These are phyloP conservation scores for Lepidium africanum DNA, from an alignment of 345 rosid genomes.

Conservation along the genomic window DNA sequence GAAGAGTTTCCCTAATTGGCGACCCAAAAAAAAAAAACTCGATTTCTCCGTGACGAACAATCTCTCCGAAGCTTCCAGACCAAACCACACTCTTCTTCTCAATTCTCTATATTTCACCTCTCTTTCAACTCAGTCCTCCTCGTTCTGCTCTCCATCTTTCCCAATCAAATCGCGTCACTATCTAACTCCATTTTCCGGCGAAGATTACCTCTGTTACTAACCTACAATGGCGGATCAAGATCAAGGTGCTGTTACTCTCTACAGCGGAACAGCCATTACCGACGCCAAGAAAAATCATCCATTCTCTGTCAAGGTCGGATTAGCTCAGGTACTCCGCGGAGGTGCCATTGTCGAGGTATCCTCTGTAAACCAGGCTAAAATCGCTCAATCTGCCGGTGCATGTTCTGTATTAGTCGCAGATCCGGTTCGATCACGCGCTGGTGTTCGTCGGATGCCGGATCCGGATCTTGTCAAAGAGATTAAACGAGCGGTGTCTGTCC, in stretches of 20 bases:
- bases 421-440: conserved; percentile 5
- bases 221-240: conserved; percentile 26
- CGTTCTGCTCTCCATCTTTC: background rate
- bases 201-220: background rate
- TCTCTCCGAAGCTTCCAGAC: conserved; percentile 17
- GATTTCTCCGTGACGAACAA: conserved; percentile 6
- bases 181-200: background rate
- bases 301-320: conserved; percentile 48
- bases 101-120: conserved; percentile 18
- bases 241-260: conserved; percentile 29
- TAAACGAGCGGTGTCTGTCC: conserved; percentile 47
- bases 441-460: conserved; percentile 48
- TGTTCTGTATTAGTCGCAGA: conserved; percentile 48
- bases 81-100: conserved; percentile 16
- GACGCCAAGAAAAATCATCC: conserved; percentile 45
- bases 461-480: conserved; percentile 39
- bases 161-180: background rate
- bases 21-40: background rate
- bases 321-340: conserved; percentile 62
- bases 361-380: conserved; percentile 45
- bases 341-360: conserved; percentile 51
- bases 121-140: background rate
- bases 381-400: conserved; percentile 61
- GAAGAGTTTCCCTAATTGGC: background rate
- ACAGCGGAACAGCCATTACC: conserved; percentile 35